These are phyloP conservation scores for Penicillium nucicola DNA, from an alignment of 495 filamentous ascomycete genomes.

Conservation along the genomic window DNA sequence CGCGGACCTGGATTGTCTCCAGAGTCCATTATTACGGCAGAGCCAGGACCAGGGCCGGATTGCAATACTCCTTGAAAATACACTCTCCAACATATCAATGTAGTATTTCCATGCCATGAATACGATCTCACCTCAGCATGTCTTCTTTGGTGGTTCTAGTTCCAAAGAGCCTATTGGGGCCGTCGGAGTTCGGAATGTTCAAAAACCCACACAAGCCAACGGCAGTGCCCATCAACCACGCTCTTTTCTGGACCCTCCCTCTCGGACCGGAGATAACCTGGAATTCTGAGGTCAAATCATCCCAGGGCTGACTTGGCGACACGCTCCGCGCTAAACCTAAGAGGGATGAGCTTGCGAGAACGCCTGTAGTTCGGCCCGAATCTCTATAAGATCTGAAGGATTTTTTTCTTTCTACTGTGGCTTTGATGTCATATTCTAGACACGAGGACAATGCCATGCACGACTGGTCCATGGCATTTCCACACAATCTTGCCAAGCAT, in stretches of 20 bases:
- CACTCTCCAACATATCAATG: too few relatives aligned
- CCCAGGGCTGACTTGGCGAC: conserved; percentile 3
- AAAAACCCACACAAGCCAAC: not conserved
- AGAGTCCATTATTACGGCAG: not conserved
- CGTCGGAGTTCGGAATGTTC: not conserved
- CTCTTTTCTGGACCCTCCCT: too few relatives aligned
- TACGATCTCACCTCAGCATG: not conserved
- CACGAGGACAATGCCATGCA: not conserved
- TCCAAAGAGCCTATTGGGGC: not conserved
- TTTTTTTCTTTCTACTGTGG: not conserved
- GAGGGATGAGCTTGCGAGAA: conserved; percentile 29
- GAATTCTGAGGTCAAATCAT: not conserved
- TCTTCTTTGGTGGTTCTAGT: not conserved
- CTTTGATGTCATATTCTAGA: conserved; percentile 9
- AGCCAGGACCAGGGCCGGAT: too few relatives aligned
- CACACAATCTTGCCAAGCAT: conserved; percentile 2
- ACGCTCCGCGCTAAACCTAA: conserved; percentile 17
- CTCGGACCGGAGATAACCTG: conserved; percentile 3
- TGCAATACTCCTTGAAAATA: too few relatives aligned
- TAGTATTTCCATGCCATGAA: not conserved
- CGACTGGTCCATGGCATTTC: not conserved
- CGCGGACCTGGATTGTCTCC: not conserved
- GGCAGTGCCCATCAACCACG: not conserved
- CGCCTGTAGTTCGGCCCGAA: conserved; percentile 14
- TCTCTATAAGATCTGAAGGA: conserved; percentile 10